Evolutionary conservation across 1,139 yeast genomes (phyloP).

Genomic region (Suhomyces anneliseae): DNA sequence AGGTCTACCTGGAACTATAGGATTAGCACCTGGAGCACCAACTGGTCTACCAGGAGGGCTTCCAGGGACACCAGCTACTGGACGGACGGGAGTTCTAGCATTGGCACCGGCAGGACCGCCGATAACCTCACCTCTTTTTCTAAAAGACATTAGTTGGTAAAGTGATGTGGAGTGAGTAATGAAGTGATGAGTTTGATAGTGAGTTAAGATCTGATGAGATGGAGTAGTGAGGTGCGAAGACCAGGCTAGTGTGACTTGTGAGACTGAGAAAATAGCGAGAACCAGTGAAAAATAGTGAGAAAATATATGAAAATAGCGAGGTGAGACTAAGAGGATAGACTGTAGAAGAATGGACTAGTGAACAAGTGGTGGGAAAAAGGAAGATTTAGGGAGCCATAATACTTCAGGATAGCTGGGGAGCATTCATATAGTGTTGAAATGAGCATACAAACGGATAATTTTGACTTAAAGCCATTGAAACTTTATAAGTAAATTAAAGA

Average conservation of each 20-base stretch:
- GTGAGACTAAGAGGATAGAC: neutral
- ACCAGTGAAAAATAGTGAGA: too few relatives aligned
- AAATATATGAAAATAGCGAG: neutral
- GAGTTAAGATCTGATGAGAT: too few relatives aligned
- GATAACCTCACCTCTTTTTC: conserved; percentile 66
- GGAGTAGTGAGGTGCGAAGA: too few relatives aligned
- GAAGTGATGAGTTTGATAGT: too few relatives aligned
- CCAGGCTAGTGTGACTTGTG: too few relatives aligned
- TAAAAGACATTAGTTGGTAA: conserved; percentile 51
- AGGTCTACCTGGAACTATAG: conserved; percentile 1
- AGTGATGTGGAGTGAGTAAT: neutral
- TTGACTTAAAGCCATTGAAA: too few relatives aligned
- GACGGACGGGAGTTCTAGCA: conserved; percentile 1
- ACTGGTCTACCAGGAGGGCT: conserved; percentile 11
- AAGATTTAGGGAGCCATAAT: too few relatives aligned
- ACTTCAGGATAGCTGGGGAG: too few relatives aligned
- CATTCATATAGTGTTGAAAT: too few relatives aligned
- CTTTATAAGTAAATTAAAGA: too few relatives aligned
- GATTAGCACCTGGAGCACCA: conserved; percentile 6
- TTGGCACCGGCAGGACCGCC: conserved; percentile 21
- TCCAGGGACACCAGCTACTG: conserved; percentile 18
- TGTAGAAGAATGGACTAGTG: neutral
- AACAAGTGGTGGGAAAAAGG: neutral
- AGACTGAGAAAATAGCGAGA: too few relatives aligned
- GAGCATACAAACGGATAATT: too few relatives aligned